Conservation (phyloP, 2,329 filamentous ascomycete species). For the Lecanoromycetidae sp. region DNA sequence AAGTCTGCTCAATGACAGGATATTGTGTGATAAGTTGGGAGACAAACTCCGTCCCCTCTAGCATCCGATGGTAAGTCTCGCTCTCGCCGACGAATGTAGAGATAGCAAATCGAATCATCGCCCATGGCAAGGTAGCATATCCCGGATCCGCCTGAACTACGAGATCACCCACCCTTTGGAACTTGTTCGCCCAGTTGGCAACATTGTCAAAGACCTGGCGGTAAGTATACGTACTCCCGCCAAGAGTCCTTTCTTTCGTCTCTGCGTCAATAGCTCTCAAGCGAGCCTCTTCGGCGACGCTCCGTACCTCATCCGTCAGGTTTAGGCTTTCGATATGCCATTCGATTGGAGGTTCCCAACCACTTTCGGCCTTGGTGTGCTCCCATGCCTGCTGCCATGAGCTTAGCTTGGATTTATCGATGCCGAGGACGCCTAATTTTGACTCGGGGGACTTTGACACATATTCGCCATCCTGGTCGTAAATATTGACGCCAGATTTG, state of each 20-base stretch:
- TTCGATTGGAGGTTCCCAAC: neutral
- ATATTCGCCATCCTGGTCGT: no score
- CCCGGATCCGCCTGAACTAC: constrained; percentile 13
- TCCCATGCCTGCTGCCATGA: constrained; percentile 10
- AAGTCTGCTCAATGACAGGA: constrained; percentile 10
- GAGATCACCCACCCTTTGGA: constrained; percentile 14
- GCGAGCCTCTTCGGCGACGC: neutral
- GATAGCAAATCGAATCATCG: neutral
- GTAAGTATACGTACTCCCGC: constrained; percentile 4
- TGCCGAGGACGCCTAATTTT: neutral
- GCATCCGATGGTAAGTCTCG: constrained; percentile 8
- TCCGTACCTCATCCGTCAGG: neutral
- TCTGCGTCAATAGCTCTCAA: neutral
- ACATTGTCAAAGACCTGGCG: constrained; percentile 23
- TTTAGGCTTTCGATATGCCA: neutral
- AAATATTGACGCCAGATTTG: no score
- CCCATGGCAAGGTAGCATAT: constrained; percentile 15
- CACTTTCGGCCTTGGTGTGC: neutral
- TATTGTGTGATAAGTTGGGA: constrained; percentile 7
- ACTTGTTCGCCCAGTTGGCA: constrained; percentile 18
- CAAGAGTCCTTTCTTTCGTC: neutral
- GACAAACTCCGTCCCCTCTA: constrained; percentile 6
- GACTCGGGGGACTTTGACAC: neutral
- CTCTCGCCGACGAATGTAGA: neutral
- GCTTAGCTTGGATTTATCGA: neutral